Conservation (phyloP, 306 rosid genomes). For the Gynostemma pentaphyllum region DNA sequence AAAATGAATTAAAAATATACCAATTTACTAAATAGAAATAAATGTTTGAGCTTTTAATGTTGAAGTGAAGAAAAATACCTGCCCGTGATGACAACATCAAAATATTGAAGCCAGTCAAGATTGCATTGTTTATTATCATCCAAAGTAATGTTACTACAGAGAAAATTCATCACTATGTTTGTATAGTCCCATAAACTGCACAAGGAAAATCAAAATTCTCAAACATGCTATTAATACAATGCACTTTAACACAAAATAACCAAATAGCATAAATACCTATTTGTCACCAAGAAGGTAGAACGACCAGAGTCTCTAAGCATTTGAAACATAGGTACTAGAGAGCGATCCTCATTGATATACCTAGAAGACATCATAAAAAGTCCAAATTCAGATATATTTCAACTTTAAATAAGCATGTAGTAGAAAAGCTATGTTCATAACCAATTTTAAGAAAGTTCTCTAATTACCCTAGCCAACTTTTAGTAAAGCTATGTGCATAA, state of each 20-base stretch:
- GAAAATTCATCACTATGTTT: conserved; percentile 86
- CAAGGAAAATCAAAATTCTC: no score
- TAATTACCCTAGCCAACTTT: no score
- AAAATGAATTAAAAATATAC: not conserved
- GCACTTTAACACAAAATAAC: conserved; percentile 3
- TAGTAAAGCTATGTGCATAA: no score
- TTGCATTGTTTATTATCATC: conserved; percentile 36
- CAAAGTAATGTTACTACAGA: conserved; percentile 36
- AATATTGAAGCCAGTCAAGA: conserved; percentile 82
- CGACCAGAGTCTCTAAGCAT: conserved; percentile 92
- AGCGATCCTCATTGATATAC: conserved; percentile 64
- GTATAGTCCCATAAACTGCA: conserved; percentile 99
- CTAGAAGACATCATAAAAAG: conserved; percentile 32
- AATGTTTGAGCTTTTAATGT: not conserved
- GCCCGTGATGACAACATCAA: conserved; percentile 91
- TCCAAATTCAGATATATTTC: no score
- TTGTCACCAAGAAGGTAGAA: conserved; percentile 88
- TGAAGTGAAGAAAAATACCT: conserved; percentile 43
- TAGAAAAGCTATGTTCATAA: no score
- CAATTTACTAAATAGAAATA: not conserved
- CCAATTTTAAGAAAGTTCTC: no score
- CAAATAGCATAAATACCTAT: conserved; percentile 46
- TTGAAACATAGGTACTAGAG: conserved; percentile 82
- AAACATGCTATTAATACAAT: no score
- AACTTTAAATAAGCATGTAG: no score